These are phyloP conservation scores for Aspergillus taichungensis DNA, from an alignment of 495 filamentous ascomycete species.

Conservation along the genomic window DNA sequence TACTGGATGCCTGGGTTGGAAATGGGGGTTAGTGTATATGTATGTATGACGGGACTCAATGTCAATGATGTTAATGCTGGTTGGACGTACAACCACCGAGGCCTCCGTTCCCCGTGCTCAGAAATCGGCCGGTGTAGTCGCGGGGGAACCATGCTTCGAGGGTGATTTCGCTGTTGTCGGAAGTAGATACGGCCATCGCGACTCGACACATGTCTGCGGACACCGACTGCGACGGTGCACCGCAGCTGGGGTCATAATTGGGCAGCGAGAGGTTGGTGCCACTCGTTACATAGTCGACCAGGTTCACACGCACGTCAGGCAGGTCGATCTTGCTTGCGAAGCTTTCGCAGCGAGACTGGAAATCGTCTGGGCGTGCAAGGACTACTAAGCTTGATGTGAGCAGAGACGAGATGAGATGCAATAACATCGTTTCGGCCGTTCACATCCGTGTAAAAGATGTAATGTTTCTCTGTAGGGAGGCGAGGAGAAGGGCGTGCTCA, in stretches of 20 bases:
- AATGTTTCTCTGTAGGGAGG: no score
- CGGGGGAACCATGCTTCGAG: constrained; percentile 52
- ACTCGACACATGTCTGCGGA: constrained; percentile 47
- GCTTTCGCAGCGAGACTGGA: constrained; percentile 20
- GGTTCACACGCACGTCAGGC: constrained; percentile 28
- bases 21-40: no score
- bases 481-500: no score
- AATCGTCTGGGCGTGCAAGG: constrained; percentile 22
- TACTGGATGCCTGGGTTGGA: constrained; percentile 34
- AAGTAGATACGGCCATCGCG: constrained; percentile 47
- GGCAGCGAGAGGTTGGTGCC: constrained; percentile 41
- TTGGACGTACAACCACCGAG: constrained; percentile 41
- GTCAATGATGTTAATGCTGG: neutral
- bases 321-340: constrained; percentile 28
- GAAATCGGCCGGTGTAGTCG: constrained; percentile 41
- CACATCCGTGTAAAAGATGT: neutral
- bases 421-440: no score
- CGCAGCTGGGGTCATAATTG: constrained; percentile 38
- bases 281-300: constrained; percentile 33
- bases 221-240: constrained; percentile 30
- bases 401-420: constrained; percentile 9
- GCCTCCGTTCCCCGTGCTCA: constrained; percentile 50
- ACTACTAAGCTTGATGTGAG: constrained; percentile 18
- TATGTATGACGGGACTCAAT: no score
- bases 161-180: constrained; percentile 41